Conservation (phyloP, 2,329 filamentous ascomycete species). For the Fusarium verrucosum region DNA sequence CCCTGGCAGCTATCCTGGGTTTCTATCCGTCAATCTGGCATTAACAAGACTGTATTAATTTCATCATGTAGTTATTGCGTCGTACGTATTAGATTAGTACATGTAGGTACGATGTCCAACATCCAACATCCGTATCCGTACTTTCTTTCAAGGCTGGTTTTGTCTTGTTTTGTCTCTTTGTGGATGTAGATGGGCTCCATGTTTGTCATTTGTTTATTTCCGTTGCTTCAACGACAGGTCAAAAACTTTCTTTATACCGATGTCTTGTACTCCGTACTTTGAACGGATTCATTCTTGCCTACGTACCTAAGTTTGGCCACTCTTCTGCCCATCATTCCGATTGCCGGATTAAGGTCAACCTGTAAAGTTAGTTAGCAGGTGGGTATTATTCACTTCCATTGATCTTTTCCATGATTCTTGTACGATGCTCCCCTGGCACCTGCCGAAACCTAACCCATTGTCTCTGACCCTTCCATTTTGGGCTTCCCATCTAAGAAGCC, state of each 20-base stretch:
- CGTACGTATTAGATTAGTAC: neutral
- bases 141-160: neutral
- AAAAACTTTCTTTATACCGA: constrained; percentile 9
- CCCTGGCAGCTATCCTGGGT: constrained; percentile 32
- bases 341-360: constrained; percentile 5
- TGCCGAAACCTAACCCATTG: constrained; percentile 11
- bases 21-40: constrained; percentile 17
- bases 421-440: constrained; percentile 6
- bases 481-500: constrained; percentile 25
- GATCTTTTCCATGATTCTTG: neutral
- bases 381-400: neutral
- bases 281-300: neutral
- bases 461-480: constrained; percentile 34
- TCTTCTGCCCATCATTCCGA: neutral
- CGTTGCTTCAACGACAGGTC: constrained; percentile 16
- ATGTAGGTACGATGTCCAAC: neutral
- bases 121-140: neutral
- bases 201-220: neutral
- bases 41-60: constrained; percentile 10
- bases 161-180: constrained; percentile 10
- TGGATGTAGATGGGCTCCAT: neutral
- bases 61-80: constrained; percentile 7
- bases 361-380: too few relatives aligned
- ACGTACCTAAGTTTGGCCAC: neutral
- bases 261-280: constrained; percentile 1